Conservation (phyloP, 495 filamentous ascomycete genomes). For the Penicillium herquei region DNA sequence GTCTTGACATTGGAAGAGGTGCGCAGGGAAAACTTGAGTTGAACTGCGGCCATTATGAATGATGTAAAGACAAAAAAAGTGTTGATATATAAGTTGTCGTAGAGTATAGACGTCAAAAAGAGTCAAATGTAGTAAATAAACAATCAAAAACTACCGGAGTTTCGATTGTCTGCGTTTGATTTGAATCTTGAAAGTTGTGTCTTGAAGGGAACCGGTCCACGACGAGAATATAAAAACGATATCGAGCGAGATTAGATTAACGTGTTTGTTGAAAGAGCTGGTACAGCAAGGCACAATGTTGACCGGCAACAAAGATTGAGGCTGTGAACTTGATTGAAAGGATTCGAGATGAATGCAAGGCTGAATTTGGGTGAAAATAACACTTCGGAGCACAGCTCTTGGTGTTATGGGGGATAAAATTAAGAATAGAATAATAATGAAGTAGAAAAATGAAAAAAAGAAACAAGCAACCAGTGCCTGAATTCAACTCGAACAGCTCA, state of each 20-base stretch:
- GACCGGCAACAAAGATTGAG: slow-evolving; percentile 50
- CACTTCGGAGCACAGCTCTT: slow-evolving; percentile 50
- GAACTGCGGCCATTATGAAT: slow-evolving; percentile 76
- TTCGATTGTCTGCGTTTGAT: slow-evolving; percentile 2
- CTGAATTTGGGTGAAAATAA: slow-evolving; percentile 21
- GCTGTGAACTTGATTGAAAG: slow-evolving; percentile 19
- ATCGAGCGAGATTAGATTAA: slow-evolving; percentile 62
- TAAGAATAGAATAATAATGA: slow-evolving; percentile 25
- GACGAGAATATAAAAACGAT: slow-evolving; percentile 26
- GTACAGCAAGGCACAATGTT: slow-evolving; percentile 41
- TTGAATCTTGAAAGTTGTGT: slow-evolving; percentile 6
- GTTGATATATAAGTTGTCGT: slow-evolving; percentile 23
- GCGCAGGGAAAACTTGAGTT: slow-evolving; percentile 87
- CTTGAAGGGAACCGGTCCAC: slow-evolving; percentile 28
- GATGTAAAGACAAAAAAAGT: slow-evolving; percentile 23
- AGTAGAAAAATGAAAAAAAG: slow-evolving; percentile 38
- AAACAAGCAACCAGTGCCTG: slow-evolving; percentile 50
- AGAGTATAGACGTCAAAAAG: slow-evolving; percentile 11
- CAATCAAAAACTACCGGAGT: slow-evolving; percentile 25
- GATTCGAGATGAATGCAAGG: slow-evolving; percentile 37
- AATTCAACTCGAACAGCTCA: slow-evolving; percentile 60
- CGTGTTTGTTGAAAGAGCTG: slow-evolving; percentile 38
- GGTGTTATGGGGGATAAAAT: slow-evolving; percentile 11
- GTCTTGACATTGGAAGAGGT: slow-evolving; percentile 96
- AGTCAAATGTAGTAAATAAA: slow-evolving; percentile 10